Base-by-base conservation (phyloP, 2,329 filamentous ascomycete genomes). In the Dactylonectria macrodidyma region DNA sequence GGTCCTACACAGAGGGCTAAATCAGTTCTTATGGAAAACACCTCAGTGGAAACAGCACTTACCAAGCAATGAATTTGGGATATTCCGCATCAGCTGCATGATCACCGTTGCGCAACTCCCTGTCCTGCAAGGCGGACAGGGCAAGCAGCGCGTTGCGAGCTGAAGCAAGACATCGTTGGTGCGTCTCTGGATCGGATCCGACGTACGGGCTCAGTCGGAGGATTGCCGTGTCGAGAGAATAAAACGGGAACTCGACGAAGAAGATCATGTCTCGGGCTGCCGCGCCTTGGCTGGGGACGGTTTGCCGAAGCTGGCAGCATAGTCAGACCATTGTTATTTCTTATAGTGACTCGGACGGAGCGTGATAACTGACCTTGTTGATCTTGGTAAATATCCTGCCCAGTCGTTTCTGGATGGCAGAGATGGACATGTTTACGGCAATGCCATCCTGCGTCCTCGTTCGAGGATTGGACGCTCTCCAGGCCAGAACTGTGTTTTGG, bases 1-100 rank as follows among this genome's bases (percentile, higher is more conserved):
- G 4, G 60, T 51, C 9, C 60, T 51, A 19, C 10, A 19, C 19
- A 19, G 19, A 19, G 19, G 19, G 19, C 19, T 19, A 33, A 19
- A 9, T 6, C 16, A 8, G 30, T 34, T n/a, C 19, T 9, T 10
- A 3, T 5, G 30, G n/a, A 5, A 12, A 12, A 8, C 30, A 6
- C 9, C 6, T 34, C 2, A 5, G 11, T 7, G 19, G 12, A 9
- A 8, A 22, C 6, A 2, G 14, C 3, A 38, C 60, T 41, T 56
- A 62, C 51, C 51, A 50, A 16, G 60, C 60, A 22, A 62, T 44
- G 47, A 57, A 57, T 12, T 36, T 34, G 7, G 60, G 60, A 62
- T 62, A 57, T n/a, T 62, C 41, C 19, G 50, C 51, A 19, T 57
- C 44, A 11, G 41, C 54, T 10, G 54, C 44, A 10, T 22, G 51